Conservation (phyloP, 768 basidiomycete genomes). For the Rhodocollybia butyracea region DNA sequence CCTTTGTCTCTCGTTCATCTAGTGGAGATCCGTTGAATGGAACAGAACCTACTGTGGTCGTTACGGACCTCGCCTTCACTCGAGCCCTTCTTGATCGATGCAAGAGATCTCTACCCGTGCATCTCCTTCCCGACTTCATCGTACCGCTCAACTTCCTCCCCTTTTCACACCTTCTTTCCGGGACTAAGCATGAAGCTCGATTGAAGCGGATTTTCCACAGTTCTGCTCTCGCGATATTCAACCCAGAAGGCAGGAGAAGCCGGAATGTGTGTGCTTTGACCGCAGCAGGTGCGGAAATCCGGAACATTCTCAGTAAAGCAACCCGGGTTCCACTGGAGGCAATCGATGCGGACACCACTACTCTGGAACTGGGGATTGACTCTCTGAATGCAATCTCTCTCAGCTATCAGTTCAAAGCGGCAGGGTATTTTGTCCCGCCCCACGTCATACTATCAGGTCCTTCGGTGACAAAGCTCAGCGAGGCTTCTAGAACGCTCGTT, state of each 20-base stretch:
- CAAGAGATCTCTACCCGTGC: not conserved
- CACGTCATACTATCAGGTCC: slow-evolving; percentile 6
- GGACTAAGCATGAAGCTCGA: not conserved
- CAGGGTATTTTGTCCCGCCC: slow-evolving; percentile 6
- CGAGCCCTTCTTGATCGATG: not conserved
- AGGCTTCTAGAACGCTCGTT: not conserved
- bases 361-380: slow-evolving; percentile 7
- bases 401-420: slow-evolving; percentile 4
- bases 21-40: not conserved
- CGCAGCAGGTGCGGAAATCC: not conserved
- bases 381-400: slow-evolving; percentile 7
- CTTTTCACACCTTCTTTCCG: not conserved
- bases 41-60: not conserved
- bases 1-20: slow-evolving; percentile 3
- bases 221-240: not conserved
- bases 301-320: slow-evolving; percentile 2
- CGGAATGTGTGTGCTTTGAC: not conserved
- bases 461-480: not conserved
- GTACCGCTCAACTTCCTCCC: slow-evolving; percentile 6
- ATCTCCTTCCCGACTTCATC: slow-evolving; percentile 4
- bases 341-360: not conserved
- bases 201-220: not conserved
- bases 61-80: not conserved
- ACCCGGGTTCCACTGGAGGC: not conserved
- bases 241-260: not conserved